Evolutionary conservation across 1,284 basidiomycete genomes (phyloP).

Genomic region (Takashimella koratensis): DNA sequence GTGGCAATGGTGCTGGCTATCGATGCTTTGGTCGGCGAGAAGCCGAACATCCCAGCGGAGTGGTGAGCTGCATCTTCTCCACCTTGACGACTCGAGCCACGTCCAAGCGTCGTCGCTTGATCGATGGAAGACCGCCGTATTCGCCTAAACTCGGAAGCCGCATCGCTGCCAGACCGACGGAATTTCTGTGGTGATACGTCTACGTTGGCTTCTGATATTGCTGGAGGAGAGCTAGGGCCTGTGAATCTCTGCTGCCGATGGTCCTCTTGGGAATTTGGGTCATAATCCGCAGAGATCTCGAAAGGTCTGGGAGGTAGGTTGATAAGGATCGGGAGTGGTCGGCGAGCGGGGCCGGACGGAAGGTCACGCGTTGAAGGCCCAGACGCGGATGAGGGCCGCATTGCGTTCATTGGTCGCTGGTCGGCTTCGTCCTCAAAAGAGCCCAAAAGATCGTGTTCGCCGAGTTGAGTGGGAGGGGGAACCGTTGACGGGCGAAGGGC

Average conservation of each 20-base stretch:
- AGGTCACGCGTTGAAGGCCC: too few species aligned
- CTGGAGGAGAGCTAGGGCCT: constrained; percentile 38
- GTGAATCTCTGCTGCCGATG: constrained; percentile 5
- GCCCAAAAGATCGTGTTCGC: constrained; percentile 30
- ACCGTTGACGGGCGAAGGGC: constrained; percentile 1
- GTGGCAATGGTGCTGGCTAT: not conserved
- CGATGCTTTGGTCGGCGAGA: not conserved
- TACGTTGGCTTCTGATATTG: constrained; percentile 24
- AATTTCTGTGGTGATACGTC: constrained; percentile 9
- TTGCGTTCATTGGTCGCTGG: not conserved
- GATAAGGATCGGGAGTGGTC: constrained; percentile 14
- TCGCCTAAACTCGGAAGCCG: constrained; percentile 11
- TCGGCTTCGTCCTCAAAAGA: constrained; percentile 25
- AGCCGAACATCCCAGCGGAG: not conserved
- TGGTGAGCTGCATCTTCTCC: not conserved
- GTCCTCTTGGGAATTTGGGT: constrained; percentile 18
- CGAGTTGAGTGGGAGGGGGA: constrained; percentile 3
- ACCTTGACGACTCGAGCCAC: not conserved
- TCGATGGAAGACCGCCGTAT: constrained; percentile 6
- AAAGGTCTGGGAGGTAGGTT: constrained; percentile 28
- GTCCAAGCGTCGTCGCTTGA: not conserved
- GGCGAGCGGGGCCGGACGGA: constrained; percentile 3
- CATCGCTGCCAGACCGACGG: constrained; percentile 1
- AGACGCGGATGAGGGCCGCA: not conserved
- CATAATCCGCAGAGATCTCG: constrained; percentile 31